Conservation (phyloP, 257 asterid genomes). For the Sherardia arvensis region DNA sequence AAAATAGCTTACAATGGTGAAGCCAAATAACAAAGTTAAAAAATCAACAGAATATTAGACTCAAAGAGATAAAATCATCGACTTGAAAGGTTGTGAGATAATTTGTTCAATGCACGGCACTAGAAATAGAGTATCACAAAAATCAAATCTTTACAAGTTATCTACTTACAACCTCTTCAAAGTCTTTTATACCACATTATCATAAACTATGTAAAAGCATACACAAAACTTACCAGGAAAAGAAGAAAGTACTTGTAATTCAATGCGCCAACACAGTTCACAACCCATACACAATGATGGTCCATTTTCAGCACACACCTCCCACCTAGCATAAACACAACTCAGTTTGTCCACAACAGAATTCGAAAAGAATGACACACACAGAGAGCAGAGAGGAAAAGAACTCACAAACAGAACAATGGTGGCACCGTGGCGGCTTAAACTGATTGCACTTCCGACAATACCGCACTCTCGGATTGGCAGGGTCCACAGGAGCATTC, state of each 20-base stretch:
- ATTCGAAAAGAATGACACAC: slow-evolving; percentile 9
- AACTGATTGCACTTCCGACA: slow-evolving; percentile 94
- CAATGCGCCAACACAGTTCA: slow-evolving; percentile 94
- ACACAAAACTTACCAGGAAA: slow-evolving; percentile 59
- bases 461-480: slow-evolving; percentile 49
- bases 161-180: background rate
- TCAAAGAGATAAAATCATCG: background rate
- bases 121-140: background rate
- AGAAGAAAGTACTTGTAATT: slow-evolving; percentile 96
- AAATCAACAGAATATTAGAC: background rate
- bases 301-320: slow-evolving; percentile 96
- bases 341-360: slow-evolving; percentile 14
- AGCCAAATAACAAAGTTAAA: background rate
- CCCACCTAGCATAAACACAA: slow-evolving; percentile 57
- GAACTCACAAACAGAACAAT: slow-evolving; percentile 98
- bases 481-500: slow-evolving; percentile 30
- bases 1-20: background rate
- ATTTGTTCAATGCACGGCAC: background rate
- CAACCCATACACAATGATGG: slow-evolving; percentile 99
- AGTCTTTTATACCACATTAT: background rate
- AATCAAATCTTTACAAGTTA: background rate
- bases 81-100: background rate
- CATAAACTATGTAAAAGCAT: background rate
- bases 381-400: slow-evolving; percentile 19
- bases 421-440: slow-evolving; percentile 99